Evolutionary conservation across 208 protist genomes (phyloP), one percentile per base, ranked within the genome.

Genomic region (Tritrichomonas musculus): DNA sequence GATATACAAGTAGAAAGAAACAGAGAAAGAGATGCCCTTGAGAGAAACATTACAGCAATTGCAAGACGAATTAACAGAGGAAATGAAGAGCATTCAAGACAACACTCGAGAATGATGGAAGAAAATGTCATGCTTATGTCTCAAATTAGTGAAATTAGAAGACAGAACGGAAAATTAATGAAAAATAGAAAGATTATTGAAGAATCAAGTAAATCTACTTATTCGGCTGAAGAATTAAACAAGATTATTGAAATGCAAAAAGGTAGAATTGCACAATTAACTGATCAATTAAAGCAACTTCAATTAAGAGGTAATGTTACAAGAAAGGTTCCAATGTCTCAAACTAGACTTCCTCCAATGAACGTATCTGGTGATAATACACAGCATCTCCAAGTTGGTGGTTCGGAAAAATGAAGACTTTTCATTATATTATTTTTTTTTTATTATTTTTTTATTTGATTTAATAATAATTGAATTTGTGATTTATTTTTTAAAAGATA

Each of bases 21-120:
- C 44, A 84, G 73, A 84, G 41, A 49, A 53, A 49, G 73, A 49
- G 73, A 84, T 84, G 73, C 73, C 1, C 73, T 84, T 20, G 73
- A 84, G 53, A 84, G 73, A 84, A 84, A 84, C 44, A 84, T 84
- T n/a, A 84, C 73, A n/a, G 73, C 73, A 53, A 44, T 84, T 33
- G 73, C 73, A n/a, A 84, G 44, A 84, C 49, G 73, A 53, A 30
- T 84, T 1, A n/a, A 11, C 2, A 84, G 73, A 84, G 44, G 73
- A 39, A 44, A 84, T 53, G 73, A 84, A 84, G 73, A 84, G 53
- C 36, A 33, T 30, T 39, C 20, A 20, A 49, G 73, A 84, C 27
- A 33, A 84, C 44, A 84, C 2, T 11, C 20, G 11, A 49, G 73
- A 84, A 84, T 47, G 41, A 84, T 84, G 73, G 73, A 33, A 30